Evolutionary conservation across 306 rosid genomes (phyloP).

Genomic region (Purshia tridentata): DNA sequence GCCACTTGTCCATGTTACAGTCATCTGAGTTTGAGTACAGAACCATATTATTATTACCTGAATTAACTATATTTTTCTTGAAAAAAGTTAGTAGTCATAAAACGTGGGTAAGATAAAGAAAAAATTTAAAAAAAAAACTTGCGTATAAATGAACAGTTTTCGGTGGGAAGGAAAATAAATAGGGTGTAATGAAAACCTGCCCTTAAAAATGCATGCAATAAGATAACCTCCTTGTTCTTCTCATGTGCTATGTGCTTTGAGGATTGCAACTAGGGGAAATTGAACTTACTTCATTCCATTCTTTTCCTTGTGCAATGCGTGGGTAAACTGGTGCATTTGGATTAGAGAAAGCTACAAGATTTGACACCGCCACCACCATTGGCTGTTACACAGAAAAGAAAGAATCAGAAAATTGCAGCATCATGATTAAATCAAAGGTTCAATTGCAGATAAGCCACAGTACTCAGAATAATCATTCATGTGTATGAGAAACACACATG

Average conservation of each 20-base stretch:
- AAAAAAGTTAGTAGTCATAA: background rate
- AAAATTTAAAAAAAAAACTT: background rate
- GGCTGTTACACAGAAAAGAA: constrained; percentile 44
- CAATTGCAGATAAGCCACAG: background rate
- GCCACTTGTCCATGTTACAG: constrained; percentile 93
- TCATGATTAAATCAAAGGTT: background rate
- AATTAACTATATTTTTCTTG: background rate
- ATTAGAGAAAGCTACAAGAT: constrained; percentile 54
- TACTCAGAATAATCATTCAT: too few species aligned
- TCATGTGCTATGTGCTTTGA: constrained; percentile 4
- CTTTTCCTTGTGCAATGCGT: constrained; percentile 80
- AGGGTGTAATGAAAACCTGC: background rate
- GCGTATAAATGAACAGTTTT: background rate
- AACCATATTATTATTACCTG: constrained; percentile 24
- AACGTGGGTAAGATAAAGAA: background rate
- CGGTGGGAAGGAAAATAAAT: background rate
- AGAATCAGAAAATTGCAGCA: background rate
- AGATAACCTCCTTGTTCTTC: background rate
- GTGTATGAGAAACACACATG: too few species aligned
- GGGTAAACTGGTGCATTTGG: constrained; percentile 89
- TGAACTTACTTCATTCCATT: constrained; percentile 70
- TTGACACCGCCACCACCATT: constrained; percentile 64
- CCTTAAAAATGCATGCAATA: background rate
- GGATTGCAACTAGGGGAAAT: background rate
- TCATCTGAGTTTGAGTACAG: constrained; percentile 43